Percentiles rank a stretch among this genome's conserved stretches.
Conservation (phyloP, 768 basidiomycete species). For the Amanita phalloides region DNA sequence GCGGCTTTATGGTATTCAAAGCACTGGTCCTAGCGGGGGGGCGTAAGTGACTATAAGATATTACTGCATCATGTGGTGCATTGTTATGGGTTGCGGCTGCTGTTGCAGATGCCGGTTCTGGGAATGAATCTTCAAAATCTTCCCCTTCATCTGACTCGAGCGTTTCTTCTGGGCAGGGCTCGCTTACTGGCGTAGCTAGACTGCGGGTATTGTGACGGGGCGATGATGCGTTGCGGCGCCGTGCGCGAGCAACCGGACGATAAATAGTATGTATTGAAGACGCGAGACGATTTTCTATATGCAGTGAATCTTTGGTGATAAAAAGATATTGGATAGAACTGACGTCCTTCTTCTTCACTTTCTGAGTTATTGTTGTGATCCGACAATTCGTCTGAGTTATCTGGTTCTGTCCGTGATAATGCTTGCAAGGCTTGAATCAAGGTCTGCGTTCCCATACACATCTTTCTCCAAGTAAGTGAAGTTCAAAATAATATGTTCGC, state of each 20-base stretch:
- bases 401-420: conserved; percentile 65
- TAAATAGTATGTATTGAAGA: conserved; percentile 88
- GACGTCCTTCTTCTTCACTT: conserved; percentile 59
- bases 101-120: conserved; percentile 12
- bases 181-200: conserved; percentile 14
- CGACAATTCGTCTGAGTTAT: conserved; percentile 55
- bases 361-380: conserved; percentile 40
- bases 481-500: conserved; percentile 6
- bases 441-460: conserved; percentile 82
- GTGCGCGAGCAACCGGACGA: conserved; percentile 65
- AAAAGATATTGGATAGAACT: conserved; percentile 8
- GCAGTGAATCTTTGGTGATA: neutral
- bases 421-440: conserved; percentile 85
- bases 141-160: conserved; percentile 37
- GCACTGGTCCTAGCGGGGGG: conserved; percentile 36
- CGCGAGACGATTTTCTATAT: conserved; percentile 40
- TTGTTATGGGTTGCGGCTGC: conserved; percentile 5
- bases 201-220: conserved; percentile 11
- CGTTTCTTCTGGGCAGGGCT: conserved; percentile 24
- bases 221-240: conserved; percentile 25
- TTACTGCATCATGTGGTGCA: neutral
- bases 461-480: conserved; percentile 30
- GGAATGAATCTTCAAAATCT: conserved; percentile 49
- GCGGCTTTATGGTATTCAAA: conserved; percentile 61
- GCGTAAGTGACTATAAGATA: neutral